phyloP scores from a whole-genome alignment of 2,329 filamentous ascomycete species.

The Sclerotinia minor region DNA sequence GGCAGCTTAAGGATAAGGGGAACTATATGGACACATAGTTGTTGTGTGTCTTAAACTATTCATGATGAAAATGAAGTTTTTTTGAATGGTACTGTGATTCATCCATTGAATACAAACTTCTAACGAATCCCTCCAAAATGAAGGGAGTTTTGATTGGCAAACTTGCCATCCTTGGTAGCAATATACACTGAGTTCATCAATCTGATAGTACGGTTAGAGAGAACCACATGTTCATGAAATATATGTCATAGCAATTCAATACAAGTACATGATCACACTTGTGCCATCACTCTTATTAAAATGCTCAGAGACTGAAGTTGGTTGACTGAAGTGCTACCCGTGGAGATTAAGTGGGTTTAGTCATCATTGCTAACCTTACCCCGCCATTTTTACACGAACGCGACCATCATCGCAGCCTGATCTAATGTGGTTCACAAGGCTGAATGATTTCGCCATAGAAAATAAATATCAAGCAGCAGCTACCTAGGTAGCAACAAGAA shows the following conservation, averaged over 20 bases:
- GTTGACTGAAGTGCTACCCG: background rate
- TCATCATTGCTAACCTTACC: conserved; percentile 8
- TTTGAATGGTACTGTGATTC: background rate
- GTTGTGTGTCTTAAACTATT: background rate
- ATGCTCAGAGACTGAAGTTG: background rate
- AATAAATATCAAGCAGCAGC: conserved; percentile 12
- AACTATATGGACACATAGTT: too few relatives aligned
- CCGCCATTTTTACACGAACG: conserved; percentile 14
- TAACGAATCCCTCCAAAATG: background rate
- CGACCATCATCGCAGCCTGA: conserved; percentile 31
- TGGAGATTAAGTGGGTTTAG: background rate
- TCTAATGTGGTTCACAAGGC: conserved; percentile 21
- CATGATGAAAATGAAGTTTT: background rate
- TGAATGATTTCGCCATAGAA: conserved; percentile 6
- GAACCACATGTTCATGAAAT: background rate
- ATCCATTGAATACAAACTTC: background rate
- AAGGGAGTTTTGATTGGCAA: background rate
- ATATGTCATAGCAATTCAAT: background rate
- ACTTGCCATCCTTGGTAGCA: background rate
- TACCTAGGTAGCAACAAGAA: conserved; percentile 30
- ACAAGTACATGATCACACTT: background rate
- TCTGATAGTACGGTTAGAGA: background rate
- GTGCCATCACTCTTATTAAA: background rate
- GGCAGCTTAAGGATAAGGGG: too few relatives aligned
- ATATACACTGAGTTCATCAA: background rate